Percentiles rank a stretch among this genome's conserved stretches.
Conservation (phyloP, 441 rosid species). For the Bruguiera hainesii region DNA sequence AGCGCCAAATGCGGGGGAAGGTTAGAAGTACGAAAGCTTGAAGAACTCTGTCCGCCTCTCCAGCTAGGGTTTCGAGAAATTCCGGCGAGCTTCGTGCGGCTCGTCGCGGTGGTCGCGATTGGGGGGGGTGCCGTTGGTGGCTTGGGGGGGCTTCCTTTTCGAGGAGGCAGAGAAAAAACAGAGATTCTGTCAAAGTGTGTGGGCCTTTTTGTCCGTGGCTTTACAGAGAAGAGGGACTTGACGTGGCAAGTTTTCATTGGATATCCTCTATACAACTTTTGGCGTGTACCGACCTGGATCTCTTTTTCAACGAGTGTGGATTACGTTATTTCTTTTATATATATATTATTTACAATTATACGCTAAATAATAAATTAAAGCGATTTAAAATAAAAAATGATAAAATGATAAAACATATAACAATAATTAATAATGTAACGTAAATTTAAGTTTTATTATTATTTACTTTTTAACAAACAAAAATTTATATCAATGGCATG, state of each 20-base stretch:
- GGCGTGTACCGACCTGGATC: too few relatives aligned
- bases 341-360: too few relatives aligned
- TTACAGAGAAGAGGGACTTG: constrained; percentile 1
- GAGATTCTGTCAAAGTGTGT: neutral
- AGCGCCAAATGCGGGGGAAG: neutral
- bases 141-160: neutral
- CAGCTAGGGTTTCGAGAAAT: constrained; percentile 8
- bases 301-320: too few relatives aligned
- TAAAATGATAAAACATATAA: too few relatives aligned
- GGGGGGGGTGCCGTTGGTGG: neutral
- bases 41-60: neutral
- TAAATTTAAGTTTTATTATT: too few relatives aligned
- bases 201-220: neutral
- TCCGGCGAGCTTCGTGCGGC: neutral
- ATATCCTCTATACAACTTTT: too few relatives aligned
- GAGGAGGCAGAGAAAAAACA: neutral
- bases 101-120: neutral
- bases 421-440: too few relatives aligned
- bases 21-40: neutral
- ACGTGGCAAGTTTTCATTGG: constrained; percentile 22
- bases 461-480: too few relatives aligned
- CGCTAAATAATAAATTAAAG: too few relatives aligned
- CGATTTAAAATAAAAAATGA: too few relatives aligned
- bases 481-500: too few relatives aligned
- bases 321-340: too few relatives aligned